These are phyloP conservation scores for Paramecium tetraurelia DNA, from an alignment of 73 alveolate genomes.

Conservation along the genomic window DNA sequence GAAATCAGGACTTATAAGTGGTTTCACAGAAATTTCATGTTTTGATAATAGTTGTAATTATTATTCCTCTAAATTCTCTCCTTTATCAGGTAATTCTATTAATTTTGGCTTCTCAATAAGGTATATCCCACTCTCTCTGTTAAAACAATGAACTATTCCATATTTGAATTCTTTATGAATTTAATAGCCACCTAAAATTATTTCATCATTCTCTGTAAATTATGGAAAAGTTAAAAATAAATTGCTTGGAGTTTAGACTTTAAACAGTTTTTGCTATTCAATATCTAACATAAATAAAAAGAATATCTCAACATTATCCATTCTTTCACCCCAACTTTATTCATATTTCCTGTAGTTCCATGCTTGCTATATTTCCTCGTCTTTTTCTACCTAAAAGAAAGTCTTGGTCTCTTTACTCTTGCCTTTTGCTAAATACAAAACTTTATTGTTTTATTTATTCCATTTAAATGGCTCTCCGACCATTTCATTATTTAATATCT, in stretches of 20 bases:
- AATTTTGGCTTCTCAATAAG: neutral
- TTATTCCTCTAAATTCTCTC: neutral
- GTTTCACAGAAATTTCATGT: conserved; percentile 51
- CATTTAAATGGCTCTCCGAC: conserved; percentile 57
- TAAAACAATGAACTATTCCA: conserved; percentile 63
- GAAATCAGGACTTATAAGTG: conserved; percentile 47
- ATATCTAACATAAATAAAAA: conserved; percentile 9
- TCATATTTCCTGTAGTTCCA: conserved; percentile 31
- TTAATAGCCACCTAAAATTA: conserved; percentile 51
- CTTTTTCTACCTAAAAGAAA: conserved; percentile 45
- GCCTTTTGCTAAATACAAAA: conserved; percentile 49
- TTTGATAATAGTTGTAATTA: conserved; percentile 9
- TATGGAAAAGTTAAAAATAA: conserved; percentile 35
- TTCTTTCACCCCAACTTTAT: conserved; percentile 54
- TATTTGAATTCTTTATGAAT: conserved; percentile 50
- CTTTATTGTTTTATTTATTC: conserved; percentile 43
- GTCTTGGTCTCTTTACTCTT: neutral
- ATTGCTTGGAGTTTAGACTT: conserved; percentile 7
- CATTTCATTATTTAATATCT: conserved; percentile 50
- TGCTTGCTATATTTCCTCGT: conserved; percentile 29
- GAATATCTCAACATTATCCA: conserved; percentile 19
- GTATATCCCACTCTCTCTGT: conserved; percentile 16
- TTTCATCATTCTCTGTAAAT: conserved; percentile 45
- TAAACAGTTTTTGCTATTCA: neutral
- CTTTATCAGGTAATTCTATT: conserved; percentile 22